Evolutionary conservation across 1,284 basidiomycete species (phyloP), one percentile per base, ranked within the genome.

Genomic region (Ceratobasidium sp.): DNA sequence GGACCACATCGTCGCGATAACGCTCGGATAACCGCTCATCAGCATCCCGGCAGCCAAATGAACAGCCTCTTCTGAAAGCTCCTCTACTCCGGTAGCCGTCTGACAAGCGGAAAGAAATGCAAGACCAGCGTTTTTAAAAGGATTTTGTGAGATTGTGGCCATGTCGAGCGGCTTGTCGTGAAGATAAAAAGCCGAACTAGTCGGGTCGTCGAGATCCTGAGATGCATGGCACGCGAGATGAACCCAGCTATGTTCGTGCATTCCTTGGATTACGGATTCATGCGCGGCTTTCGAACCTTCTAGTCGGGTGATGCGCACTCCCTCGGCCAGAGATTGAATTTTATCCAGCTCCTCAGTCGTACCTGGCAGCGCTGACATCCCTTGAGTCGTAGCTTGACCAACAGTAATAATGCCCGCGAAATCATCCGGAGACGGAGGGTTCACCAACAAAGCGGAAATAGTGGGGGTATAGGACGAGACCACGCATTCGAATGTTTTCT

Each of bases 181-280:
- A 14, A 61, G 16, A 41, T 61, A 26, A 32, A 61, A 61, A 2
- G 26, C 41, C 3, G 26, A 30, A 6, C 10, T 30, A 23, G 48
- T 34, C 0, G 58, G 58, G 3, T 72, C 70, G 12, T 43, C 12
- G 4, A 34, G 55, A 26, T 61, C 32, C 28, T 71, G 69, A 3
- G 26, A 45, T 1, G 53, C 69, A 32, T 71, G 69, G 26, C 69
- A 71, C 16, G 69, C 53, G 26, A 71, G 46, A 46, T 71, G 69
- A 30, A 61, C 41, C 39, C 57, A 71, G 12, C 21, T 43, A 28
- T 30, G 39, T 2, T 60, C 8, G 21, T 46, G 14, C 41, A 60
- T 43, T 30, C 23, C 59, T 2, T 26, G 39, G 10, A 23, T n/a
- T 2, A 60, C 59, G 8, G 59, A 36, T 39, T 39, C 4, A 30